A percentile compares a stretch with the other conserved stretches of the same genome.
These are phyloP conservation scores for Arthroderma uncinatum DNA, from an alignment of 2,329 filamentous ascomycete species.

Conservation along the genomic window DNA sequence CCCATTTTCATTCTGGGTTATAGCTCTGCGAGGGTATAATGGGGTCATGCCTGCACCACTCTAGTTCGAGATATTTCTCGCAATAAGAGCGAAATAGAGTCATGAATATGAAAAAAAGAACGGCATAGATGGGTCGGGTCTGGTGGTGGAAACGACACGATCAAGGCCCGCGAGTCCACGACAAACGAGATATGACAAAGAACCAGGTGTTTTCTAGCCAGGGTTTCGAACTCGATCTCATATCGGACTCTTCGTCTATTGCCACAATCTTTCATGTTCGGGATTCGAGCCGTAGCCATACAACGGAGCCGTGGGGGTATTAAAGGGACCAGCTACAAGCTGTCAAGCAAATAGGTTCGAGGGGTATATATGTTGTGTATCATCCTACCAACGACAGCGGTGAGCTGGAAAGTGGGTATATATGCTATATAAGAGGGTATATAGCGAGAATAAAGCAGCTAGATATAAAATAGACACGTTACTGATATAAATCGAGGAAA, in stretches of 20 bases:
- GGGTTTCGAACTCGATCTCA: background rate
- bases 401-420: background rate
- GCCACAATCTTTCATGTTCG: background rate
- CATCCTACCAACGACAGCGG: background rate
- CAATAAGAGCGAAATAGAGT: background rate
- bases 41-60: background rate
- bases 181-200: constrained; percentile 4
- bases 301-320: background rate
- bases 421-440: background rate
- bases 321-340: background rate
- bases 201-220: background rate
- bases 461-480: no score
- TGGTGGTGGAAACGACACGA: background rate
- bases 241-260: background rate
- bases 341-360: background rate
- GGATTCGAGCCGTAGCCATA: background rate
- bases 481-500: no score
- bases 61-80: background rate
- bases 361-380: background rate
- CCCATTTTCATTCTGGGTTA: background rate
- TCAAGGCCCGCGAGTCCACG: background rate
- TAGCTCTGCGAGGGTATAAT: background rate
- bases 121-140: background rate
- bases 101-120: background rate
- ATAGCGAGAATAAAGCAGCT: no score